These are phyloP conservation scores for Aspergillus nanangensis DNA, from an alignment of 495 filamentous ascomycete genomes.

Conservation along the genomic window DNA sequence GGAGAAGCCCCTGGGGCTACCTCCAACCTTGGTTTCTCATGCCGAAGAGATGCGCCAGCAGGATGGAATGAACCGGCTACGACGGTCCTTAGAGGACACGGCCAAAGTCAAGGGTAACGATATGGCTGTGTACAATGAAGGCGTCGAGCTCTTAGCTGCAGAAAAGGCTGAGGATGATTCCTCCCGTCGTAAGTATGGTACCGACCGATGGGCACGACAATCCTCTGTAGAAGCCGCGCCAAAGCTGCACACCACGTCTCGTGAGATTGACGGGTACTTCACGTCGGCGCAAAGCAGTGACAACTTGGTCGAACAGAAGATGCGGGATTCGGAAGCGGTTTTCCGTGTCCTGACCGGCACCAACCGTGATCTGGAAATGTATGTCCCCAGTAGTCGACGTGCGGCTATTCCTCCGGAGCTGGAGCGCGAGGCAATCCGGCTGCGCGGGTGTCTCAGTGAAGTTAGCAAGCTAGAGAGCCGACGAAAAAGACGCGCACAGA, in stretches of 20 bases:
- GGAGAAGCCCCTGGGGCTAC: constrained; percentile 92
- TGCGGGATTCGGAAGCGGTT: constrained; percentile 67
- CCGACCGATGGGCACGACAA: constrained; percentile 75
- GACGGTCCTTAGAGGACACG: constrained; percentile 77
- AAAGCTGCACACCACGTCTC: constrained; percentile 70
- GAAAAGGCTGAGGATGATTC: constrained; percentile 81
- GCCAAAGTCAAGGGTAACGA: constrained; percentile 79
- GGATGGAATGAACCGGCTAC: constrained; percentile 71
- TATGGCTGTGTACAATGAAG: constrained; percentile 72
- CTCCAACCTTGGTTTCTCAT: constrained; percentile 75
- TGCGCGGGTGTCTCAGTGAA: constrained; percentile 78
- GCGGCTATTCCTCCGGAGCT: constrained; percentile 73
- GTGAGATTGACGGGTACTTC: constrained; percentile 84
- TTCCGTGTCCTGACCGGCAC: constrained; percentile 72
- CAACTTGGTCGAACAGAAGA: constrained; percentile 71
- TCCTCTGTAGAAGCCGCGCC: constrained; percentile 64
- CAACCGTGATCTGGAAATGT: constrained; percentile 77
- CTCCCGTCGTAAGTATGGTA: constrained; percentile 76
- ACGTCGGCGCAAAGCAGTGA: constrained; percentile 81
- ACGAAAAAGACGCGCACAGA: constrained; percentile 69
- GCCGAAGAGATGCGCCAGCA: constrained; percentile 95
- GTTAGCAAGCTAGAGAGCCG: constrained; percentile 74
- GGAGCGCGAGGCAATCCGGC: constrained; percentile 67
- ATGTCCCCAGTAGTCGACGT: constrained; percentile 78
- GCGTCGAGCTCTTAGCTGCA: constrained; percentile 64